Conservation (phyloP, 208 protist genomes). For the Novymonas esmeraldas region DNA sequence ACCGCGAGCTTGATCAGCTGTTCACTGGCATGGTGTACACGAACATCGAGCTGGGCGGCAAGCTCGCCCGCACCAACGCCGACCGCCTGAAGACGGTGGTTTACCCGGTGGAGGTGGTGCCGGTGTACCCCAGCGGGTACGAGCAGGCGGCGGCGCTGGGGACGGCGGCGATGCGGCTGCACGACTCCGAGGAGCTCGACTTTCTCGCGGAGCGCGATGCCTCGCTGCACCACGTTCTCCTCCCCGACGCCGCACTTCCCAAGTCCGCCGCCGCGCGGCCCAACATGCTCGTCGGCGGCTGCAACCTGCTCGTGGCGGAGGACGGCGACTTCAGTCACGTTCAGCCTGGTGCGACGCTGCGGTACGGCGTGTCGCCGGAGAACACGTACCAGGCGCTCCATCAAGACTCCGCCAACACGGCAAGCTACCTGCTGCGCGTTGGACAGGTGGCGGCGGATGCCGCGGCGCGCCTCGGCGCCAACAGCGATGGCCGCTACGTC, state of each 20-base stretch:
- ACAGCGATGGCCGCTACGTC: slow-evolving; percentile 52
- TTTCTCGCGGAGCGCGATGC: slow-evolving; percentile 60
- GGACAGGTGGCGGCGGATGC: slow-evolving; percentile 17
- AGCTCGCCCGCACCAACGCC: slow-evolving; percentile 46
- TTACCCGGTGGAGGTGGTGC: slow-evolving; percentile 78
- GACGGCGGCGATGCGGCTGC: slow-evolving; percentile 17
- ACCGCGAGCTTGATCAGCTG: slow-evolving; percentile 58
- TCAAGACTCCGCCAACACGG: slow-evolving; percentile 57
- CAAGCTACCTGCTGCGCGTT: slow-evolving; percentile 69
- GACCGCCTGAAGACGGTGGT: slow-evolving; percentile 46
- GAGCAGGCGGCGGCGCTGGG: slow-evolving; percentile 28
- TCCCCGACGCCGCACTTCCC: slow-evolving; percentile 57
- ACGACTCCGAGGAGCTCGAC: slow-evolving; percentile 31
- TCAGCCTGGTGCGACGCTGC: slow-evolving; percentile 20
- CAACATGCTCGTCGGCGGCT: slow-evolving; percentile 71
- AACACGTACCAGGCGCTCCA: slow-evolving; percentile 76
- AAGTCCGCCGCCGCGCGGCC: slow-evolving; percentile 39
- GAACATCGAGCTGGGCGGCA: slow-evolving; percentile 47
- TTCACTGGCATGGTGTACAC: slow-evolving; percentile 47
- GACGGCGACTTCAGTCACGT: slow-evolving; percentile 28
- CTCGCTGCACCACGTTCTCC: slow-evolving; percentile 58
- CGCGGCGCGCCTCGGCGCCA: slow-evolving; percentile 33
- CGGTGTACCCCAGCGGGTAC: slow-evolving; percentile 69
- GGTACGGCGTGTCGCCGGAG: slow-evolving; percentile 54
- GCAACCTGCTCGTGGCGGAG: slow-evolving; percentile 71